Evolutionary conservation across 805 yeast genomes (phyloP), one percentile per base, ranked within the genome.

Genomic region (Kodamaea sagamina): DNA sequence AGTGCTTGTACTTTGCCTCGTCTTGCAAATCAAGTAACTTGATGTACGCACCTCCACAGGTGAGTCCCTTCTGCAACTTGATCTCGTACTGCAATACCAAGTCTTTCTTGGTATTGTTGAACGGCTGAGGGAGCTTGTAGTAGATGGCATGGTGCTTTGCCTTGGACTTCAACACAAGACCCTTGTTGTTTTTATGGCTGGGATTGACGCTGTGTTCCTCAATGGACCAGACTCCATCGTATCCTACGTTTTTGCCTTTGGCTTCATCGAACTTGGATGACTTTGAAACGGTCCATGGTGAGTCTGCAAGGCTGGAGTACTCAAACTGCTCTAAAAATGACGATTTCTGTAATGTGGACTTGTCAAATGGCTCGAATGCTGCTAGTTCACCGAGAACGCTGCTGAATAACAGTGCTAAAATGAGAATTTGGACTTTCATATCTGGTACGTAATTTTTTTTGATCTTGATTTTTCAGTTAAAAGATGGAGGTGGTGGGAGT

Each of bases 21-120:
- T 29, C 65, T 63, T 2, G 62, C 61, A 35, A 29, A 10, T 80
- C 71, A 43, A 90, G 64, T 35, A 90, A 69, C 69, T 90, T 90
- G 51, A 90, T 62, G 65, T 89, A 90, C 1, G 95, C 92, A 43
- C 97, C 97, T 38, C 96, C 95, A 65, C 97, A 90, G 35, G 72
- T 72, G 43, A 89, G 68, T 7, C 86, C 87, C 31, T 84, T 72
- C 67, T 90, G 96, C 32, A 83, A 65, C 67, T 89, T 89, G 43
- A 88, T 86, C 64, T 90, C 97, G 63, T 88, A 90, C 66, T 90
- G 97, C 32, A 89, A 67, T 7, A 90, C 96, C 49, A 90, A 70
- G 11, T 88, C 81, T 44, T 79, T 71, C 51, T 74, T 75, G 8
- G 70, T 76, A 62, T 82, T 84, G 58, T 77, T 75, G 44, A 89